Percentiles rank a stretch among this genome's conserved stretches.
phyloP scores from a whole-genome alignment of 2,329 filamentous ascomycete genomes.

The Aureobasidium zeae region DNA sequence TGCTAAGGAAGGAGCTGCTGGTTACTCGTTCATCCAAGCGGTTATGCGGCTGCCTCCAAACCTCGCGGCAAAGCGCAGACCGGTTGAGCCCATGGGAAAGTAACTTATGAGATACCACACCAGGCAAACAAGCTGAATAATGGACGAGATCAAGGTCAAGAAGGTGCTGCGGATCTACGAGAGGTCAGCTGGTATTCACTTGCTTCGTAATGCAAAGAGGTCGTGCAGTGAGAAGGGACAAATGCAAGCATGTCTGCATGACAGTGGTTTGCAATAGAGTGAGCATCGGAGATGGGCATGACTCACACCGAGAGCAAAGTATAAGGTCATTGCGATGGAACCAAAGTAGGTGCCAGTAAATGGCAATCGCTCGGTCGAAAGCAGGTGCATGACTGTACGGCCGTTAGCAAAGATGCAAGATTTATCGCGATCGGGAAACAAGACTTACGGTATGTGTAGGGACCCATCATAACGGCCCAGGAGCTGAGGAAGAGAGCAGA shows the following conservation, averaged over 20 bases:
- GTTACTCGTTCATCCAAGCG: conserved; percentile 73
- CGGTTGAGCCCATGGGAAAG: conserved; percentile 91
- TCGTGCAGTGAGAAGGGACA: background rate
- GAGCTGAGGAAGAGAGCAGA: conserved; percentile 83
- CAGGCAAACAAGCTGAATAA: conserved; percentile 74
- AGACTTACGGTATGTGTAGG: conserved; percentile 57
- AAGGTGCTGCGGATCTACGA: conserved; percentile 69
- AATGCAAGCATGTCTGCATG: conserved; percentile 4
- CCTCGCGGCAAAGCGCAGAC: conserved; percentile 73
- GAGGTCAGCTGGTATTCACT: conserved; percentile 27
- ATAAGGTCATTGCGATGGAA: conserved; percentile 79
- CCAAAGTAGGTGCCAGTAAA: conserved; percentile 95
- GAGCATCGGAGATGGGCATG: conserved; percentile 14
- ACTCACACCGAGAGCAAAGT: conserved; percentile 87
- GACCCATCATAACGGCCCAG: conserved; percentile 92
- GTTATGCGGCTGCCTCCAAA: conserved; percentile 79
- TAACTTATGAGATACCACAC: conserved; percentile 95
- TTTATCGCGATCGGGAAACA: background rate
- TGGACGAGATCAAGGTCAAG: conserved; percentile 73
- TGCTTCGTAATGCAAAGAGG: conserved; percentile 2
- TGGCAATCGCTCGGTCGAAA: conserved; percentile 74
- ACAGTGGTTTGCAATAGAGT: conserved; percentile 10
- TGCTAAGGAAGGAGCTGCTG: conserved; percentile 3
- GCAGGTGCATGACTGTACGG: conserved; percentile 58
- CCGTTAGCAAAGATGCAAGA: conserved; percentile 5